Evolutionary conservation across 768 basidiomycete species (phyloP), one percentile per base, ranked within the genome.

Genomic region (Leccinum rimulosum): DNA sequence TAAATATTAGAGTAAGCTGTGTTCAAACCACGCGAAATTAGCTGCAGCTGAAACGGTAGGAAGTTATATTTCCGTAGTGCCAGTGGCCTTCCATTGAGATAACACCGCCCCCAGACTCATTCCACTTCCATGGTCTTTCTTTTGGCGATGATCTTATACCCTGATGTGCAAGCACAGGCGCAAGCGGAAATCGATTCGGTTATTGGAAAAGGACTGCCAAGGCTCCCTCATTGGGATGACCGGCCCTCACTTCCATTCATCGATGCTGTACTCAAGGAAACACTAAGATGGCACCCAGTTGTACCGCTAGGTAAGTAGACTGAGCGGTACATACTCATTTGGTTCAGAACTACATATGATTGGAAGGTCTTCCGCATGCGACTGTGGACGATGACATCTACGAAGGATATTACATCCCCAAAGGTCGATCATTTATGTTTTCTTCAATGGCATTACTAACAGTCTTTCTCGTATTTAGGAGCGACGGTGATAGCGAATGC

Each of bases 371-470:
- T n/a, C 70, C 73, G 6, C 76, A 76, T 50, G 61, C 66, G 14
- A 60, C 66, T 4, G 76, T 76, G 2, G 64, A 74, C 38, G 77
- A 79, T 55, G 80, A 79, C 52, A 56, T 74, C n/a, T 80, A 80
- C 58, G 69, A 75, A 50, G 76, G 78, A 22, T 80, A 80, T 56
- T 62, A 80, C 6, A 86, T 86, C 47, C 85, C 10, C 25, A 75
- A 77, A 61, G 84, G 82, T 62, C 68, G 78, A 30, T 43, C 22
- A 14, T 48, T 33, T 36, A n/a, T 47, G n/a, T 27, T 50, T 47
- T n/a, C 47, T 49, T 11, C 55, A 47, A 58, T 28, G 43, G 33
- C 2, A 30, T 49, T 11, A 22, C 28, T 38, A 9, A 22, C 1
- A 61, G 3, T 50, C 27, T 38, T 14, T 22, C 40, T 10, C 35